Evolutionary conservation across 352 stramenopile genomes (phyloP).

Genomic region (Globisporangium radiosum): DNA sequence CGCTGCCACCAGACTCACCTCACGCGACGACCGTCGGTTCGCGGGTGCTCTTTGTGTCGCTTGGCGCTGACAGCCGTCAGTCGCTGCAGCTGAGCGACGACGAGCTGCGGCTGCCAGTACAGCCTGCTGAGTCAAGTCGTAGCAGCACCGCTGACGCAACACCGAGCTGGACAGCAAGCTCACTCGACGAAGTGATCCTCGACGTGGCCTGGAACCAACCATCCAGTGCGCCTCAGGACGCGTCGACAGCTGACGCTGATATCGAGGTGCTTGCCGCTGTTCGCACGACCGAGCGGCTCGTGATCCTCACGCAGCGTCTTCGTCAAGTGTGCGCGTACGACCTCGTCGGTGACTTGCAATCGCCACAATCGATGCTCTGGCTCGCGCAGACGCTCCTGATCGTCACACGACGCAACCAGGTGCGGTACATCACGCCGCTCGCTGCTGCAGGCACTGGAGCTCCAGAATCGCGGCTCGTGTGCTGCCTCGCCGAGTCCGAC

Average conservation of each 20-base stretch:
- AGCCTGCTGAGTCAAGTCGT: no score
- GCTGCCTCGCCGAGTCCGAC: slow-evolving; percentile 18
- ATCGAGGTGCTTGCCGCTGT: slow-evolving; percentile 30
- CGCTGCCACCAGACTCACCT: slow-evolving; percentile 23
- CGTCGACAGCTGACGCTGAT: background rate
- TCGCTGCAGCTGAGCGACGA: slow-evolving; percentile 46
- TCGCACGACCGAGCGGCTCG: slow-evolving; percentile 43
- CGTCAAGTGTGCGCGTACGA: slow-evolving; percentile 31
- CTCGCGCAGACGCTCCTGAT: slow-evolving; percentile 60
- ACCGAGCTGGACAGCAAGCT: slow-evolving; percentile 24
- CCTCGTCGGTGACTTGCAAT: slow-evolving; percentile 24
- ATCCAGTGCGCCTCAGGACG: slow-evolving; percentile 8
- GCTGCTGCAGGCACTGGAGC: slow-evolving; percentile 1
- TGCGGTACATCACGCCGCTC: slow-evolving; percentile 52
- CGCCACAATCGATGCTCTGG: slow-evolving; percentile 57
- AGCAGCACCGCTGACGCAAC: no score
- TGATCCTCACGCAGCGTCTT: slow-evolving; percentile 43
- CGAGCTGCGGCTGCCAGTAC: slow-evolving; percentile 28
- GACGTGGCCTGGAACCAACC: slow-evolving; percentile 47
- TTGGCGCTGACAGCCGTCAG: slow-evolving; percentile 7
- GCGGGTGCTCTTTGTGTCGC: slow-evolving; percentile 39
- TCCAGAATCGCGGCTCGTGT: slow-evolving; percentile 18
- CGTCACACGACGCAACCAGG: slow-evolving; percentile 34
- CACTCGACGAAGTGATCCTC: slow-evolving; percentile 33
- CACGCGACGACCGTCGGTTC: slow-evolving; percentile 22